Evolutionary conservation across 148 eudicot species (phyloP).

Genomic region (Diospyros kaki): DNA sequence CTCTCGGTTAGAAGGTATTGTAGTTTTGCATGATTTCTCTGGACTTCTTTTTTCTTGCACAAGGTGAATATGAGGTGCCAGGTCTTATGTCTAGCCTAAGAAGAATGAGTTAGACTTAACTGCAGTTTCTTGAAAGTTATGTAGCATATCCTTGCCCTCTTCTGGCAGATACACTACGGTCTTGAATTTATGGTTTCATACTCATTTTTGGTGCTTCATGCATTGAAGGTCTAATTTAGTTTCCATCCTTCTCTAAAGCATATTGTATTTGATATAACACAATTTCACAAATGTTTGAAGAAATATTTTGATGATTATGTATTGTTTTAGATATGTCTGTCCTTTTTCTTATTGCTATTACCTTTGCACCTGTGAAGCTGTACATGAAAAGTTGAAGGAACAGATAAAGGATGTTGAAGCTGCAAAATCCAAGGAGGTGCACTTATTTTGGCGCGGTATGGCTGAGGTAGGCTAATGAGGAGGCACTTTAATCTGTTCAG

Average conservation of each 20-base stretch:
- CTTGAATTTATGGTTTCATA: background rate
- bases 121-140: background rate
- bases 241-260: background rate
- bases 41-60: background rate
- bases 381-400: conserved; percentile 56
- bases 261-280: background rate
- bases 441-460: conserved; percentile 74
- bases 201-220: background rate
- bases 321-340: background rate
- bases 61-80: background rate
- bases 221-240: background rate
- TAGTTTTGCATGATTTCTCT: conserved; percentile 8
- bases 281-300: background rate
- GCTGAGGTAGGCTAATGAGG: conserved; percentile 67
- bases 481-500: background rate
- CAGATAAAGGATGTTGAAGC: conserved; percentile 78
- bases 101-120: background rate
- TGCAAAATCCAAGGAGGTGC: conserved; percentile 68
- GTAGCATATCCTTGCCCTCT: background rate
- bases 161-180: background rate
- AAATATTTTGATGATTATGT: background rate
- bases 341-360: background rate
- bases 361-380: conserved; percentile 40
- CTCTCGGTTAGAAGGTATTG: conserved; percentile 66
- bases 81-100: background rate